Evolutionary conservation across 176 grass and related monocot genomes (phyloP).

Genomic region (Cenchrus purpureus): DNA sequence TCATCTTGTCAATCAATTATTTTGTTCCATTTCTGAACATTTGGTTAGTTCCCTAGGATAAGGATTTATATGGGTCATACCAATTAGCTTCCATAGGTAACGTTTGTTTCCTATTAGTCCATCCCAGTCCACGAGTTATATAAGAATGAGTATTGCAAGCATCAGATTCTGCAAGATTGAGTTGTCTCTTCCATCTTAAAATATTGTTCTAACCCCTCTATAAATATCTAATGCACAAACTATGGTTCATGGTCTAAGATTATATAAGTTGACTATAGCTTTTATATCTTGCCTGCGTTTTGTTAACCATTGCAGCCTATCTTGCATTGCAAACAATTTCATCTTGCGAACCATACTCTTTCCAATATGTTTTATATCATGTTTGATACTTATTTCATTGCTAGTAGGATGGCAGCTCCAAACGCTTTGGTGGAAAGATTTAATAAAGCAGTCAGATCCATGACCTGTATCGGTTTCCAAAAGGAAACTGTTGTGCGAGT

Average conservation of each 20-base stretch:
- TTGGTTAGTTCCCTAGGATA: not conserved
- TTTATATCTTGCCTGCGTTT: not conserved
- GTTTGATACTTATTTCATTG: constrained; percentile 23
- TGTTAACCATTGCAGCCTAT: not conserved
- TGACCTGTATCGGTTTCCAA: constrained; percentile 50
- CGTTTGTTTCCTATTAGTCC: not conserved
- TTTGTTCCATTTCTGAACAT: not conserved
- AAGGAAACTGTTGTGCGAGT: constrained; percentile 39
- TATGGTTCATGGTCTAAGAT: not conserved
- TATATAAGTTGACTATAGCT: not conserved
- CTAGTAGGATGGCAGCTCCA: constrained; percentile 39
- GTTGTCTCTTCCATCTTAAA: not conserved
- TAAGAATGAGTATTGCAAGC: not conserved
- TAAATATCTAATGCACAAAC: not conserved
- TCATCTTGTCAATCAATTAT: not conserved
- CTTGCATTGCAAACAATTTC: not conserved
- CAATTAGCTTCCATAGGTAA: not conserved
- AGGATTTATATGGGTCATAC: not conserved
- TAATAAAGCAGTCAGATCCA: constrained; percentile 43
- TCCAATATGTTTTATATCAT: constrained; percentile 1
- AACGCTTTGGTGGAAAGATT: constrained; percentile 1
- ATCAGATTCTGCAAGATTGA: not conserved
- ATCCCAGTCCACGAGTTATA: not conserved
- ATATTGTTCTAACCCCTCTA: not conserved
- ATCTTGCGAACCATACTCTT: not conserved